A percentile compares a stretch with the other conserved stretches of the same genome.
phyloP scores from a whole-genome alignment of 2,329 filamentous ascomycete species.

The Ceratocystis variospora region DNA sequence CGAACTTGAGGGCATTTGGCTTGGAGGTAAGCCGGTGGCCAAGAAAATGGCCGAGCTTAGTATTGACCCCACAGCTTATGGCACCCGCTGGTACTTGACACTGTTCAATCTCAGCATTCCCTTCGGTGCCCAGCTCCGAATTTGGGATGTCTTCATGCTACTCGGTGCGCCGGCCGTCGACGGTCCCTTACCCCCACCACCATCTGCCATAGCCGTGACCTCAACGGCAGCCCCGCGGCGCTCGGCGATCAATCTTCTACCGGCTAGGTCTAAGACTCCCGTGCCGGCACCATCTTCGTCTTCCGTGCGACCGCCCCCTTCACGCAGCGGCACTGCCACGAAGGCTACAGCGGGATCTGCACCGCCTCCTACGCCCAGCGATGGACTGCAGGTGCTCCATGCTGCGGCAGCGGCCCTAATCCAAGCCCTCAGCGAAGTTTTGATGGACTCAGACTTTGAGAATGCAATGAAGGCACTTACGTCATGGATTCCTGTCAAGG shows the following conservation, averaged over 20 bases:
- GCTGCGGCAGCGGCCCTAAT: constrained; percentile 81
- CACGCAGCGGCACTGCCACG: constrained; percentile 12
- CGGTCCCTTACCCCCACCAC: constrained; percentile 18
- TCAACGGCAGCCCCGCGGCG: constrained; percentile 8
- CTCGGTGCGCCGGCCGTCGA: constrained; percentile 57
- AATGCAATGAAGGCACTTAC: constrained; percentile 96
- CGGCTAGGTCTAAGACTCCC: constrained; percentile 88
- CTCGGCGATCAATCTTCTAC: constrained; percentile 45
- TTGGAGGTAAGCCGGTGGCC: constrained; percentile 63
- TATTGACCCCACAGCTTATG: constrained; percentile 84
- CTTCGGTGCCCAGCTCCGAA: constrained; percentile 80
- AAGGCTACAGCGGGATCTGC: constrained; percentile 15
- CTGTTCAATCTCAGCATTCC: constrained; percentile 95
- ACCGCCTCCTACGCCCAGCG: constrained; percentile 16
- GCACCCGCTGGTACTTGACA: constrained; percentile 92
- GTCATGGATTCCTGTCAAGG: constrained; percentile 83
- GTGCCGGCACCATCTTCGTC: constrained; percentile 95
- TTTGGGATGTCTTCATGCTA: constrained; percentile 97
- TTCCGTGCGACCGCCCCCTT: constrained; percentile 45
- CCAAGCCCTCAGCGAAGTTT: constrained; percentile 73
- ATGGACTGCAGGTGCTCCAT: constrained; percentile 72
- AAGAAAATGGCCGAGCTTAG: constrained; percentile 61
- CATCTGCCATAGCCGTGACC: constrained; percentile 4
- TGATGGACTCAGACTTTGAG: constrained; percentile 90
- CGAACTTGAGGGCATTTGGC: constrained; percentile 77